Base-by-base conservation (phyloP, 1,284 basidiomycete genomes). In the Trichosporon sp. region DNA sequence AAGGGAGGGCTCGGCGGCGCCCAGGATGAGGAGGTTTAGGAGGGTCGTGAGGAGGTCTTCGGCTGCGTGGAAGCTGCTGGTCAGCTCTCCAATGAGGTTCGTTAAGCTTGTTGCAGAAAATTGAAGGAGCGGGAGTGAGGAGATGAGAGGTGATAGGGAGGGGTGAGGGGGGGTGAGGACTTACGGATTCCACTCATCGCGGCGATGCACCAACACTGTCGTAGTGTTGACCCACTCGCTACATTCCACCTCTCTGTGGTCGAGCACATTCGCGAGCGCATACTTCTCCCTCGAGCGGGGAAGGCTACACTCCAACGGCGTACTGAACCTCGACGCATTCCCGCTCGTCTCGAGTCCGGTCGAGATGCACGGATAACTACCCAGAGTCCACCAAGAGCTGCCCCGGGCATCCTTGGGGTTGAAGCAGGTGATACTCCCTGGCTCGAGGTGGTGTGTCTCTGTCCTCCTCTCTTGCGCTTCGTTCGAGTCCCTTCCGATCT, bases 181-280 rank as follows among this genome's bases (percentile, higher is more conserved):
- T 70, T 59, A 78, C 74, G 77, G 77, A 66, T 77, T 77, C 76
- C 76, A 77, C 44, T 72, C 69, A 68, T 78, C 76, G 62, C 77
- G 76, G 23, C 78, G 59, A 0, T 69, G 70, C 23, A 78, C 70
- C 14, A 78, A 56, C n/a, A 80, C n/a, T 3, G 74, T 34, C 2
- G 75, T 76, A 14, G 16, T n/a, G 25, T 54, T 29, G 4, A 29
- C 49, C 49, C 49, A 54, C 5, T 54, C 25, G 14, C 6, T n/a
- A 27, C 49, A 54, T 8, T 27, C 5, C 25, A n/a, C 14, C 14
- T 14, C 49, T 10, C 2, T 2, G n/a, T 11, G 21, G 5, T n/a
- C 10, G 21, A 58, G 56, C 33, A 32, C 6, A 25, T 58, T 54
- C 49, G 49, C 56, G 56, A 58, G 56, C 33, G 56, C 25, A 16